phyloP scores from a whole-genome alignment of 148 eudicot genomes.

The Cornus suecica region DNA sequence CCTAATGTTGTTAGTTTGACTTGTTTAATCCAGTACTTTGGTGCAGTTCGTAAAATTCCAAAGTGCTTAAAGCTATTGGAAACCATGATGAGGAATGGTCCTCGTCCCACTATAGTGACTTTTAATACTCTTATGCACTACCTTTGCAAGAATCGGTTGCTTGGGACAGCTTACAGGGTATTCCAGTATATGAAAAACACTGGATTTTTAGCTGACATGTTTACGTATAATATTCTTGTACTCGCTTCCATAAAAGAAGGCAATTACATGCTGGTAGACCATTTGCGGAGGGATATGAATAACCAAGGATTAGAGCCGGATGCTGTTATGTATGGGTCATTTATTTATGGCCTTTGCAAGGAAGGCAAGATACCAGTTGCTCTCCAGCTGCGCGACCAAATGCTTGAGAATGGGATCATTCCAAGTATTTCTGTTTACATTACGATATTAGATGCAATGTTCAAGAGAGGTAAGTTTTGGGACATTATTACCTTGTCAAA shows the following conservation, averaged over 20 bases:
- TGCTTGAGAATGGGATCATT: constrained; percentile 32
- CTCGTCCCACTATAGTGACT: constrained; percentile 38
- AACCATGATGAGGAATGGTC: constrained; percentile 38
- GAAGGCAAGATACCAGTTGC: constrained; percentile 38
- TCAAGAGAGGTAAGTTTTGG: constrained; percentile 32
- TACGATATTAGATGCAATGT: constrained; percentile 40
- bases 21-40: constrained; percentile 50
- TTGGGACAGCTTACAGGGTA: constrained; percentile 28
- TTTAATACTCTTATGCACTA: constrained; percentile 37
- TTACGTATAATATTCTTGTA: constrained; percentile 49
- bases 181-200: constrained; percentile 27
- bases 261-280: constrained; percentile 26
- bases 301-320: constrained; percentile 40
- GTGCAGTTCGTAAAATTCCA: constrained; percentile 29
- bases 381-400: constrained; percentile 21
- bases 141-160: constrained; percentile 46
- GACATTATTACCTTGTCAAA: constrained; percentile 29
- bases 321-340: constrained; percentile 32
- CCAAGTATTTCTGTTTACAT: constrained; percentile 43
- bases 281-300: constrained; percentile 34
- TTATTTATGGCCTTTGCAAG: constrained; percentile 35
- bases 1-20: constrained; percentile 41
- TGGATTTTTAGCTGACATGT: constrained; percentile 36
- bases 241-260: constrained; percentile 33
- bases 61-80: constrained; percentile 41